A percentile compares a stretch with the other conserved stretches of the same genome.
phyloP scores from a whole-genome alignment of 2,329 filamentous ascomycete species.

The Apiospora hydei region DNA sequence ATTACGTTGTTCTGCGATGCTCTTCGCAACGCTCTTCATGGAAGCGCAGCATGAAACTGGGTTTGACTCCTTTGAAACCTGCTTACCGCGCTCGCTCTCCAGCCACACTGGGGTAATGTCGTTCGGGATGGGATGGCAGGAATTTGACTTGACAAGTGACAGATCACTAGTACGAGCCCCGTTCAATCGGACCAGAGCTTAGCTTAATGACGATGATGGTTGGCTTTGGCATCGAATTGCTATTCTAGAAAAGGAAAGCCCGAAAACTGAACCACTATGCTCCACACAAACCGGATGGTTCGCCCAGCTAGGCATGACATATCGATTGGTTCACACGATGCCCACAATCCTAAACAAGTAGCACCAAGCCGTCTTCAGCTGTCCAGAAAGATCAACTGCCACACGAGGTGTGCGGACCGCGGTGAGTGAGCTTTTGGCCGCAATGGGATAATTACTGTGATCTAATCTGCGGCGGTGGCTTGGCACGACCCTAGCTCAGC shows the following conservation, averaged over 20 bases:
- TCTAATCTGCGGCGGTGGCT: neutral
- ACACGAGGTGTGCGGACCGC: neutral
- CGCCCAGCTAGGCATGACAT: neutral
- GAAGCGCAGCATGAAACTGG: neutral
- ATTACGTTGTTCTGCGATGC: conserved; percentile 53
- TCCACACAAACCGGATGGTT: neutral
- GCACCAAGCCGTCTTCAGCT: neutral
- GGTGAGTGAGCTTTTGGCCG: neutral
- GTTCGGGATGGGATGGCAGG: neutral
- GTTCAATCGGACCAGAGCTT: neutral
- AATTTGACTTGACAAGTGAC: neutral
- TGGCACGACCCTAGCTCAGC: neutral
- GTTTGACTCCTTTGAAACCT: neutral
- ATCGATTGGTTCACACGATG: neutral
- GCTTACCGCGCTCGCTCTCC: neutral
- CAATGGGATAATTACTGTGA: neutral
- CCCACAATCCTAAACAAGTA: neutral
- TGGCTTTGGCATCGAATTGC: neutral
- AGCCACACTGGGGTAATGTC: neutral
- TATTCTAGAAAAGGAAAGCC: neutral
- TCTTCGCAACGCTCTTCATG: conserved; percentile 33
- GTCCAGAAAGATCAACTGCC: neutral
- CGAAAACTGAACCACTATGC: neutral
- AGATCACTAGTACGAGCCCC: neutral
- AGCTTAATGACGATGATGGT: neutral